phyloP scores from a whole-genome alignment of 371 early-diverging fungal species.

The Thermomucor indicae-seudaticae region DNA sequence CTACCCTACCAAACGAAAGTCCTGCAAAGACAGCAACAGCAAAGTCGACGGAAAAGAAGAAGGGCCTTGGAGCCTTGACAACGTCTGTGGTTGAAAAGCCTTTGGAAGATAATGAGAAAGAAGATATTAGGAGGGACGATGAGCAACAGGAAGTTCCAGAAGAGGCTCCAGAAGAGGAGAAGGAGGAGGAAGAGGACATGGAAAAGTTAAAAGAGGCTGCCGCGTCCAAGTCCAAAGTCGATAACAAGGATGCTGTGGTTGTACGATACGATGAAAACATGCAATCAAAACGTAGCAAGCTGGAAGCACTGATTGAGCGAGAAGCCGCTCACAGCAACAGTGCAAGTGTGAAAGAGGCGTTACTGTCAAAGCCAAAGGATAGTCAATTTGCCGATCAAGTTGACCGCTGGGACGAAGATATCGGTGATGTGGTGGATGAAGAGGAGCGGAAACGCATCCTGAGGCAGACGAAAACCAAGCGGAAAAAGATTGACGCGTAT shows the following conservation, averaged over 20 bases:
- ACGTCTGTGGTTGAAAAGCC: slow-evolving; percentile 1
- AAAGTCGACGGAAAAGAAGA: slow-evolving; percentile 9
- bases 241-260: slow-evolving; percentile 37
- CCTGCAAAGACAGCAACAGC: slow-evolving; percentile 15
- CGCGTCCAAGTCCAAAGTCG: slow-evolving; percentile 28
- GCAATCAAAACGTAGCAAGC: slow-evolving; percentile 49
- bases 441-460: slow-evolving; percentile 32
- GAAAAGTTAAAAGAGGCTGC: slow-evolving; percentile 19
- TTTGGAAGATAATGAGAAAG: slow-evolving; percentile 7
- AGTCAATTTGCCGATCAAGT: slow-evolving; percentile 42
- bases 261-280: slow-evolving; percentile 49
- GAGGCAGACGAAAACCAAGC: slow-evolving; percentile 48
- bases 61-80: slow-evolving; percentile 2
- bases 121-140: neutral
- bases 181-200: slow-evolving; percentile 26
- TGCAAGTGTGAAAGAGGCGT: slow-evolving; percentile 33
- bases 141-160: slow-evolving; percentile 4
- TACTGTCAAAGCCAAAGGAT: slow-evolving; percentile 25
- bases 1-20: slow-evolving; percentile 26
- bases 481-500: slow-evolving; percentile 56
- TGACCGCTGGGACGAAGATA: slow-evolving; percentile 43
- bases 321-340: slow-evolving; percentile 42
- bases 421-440: slow-evolving; percentile 17
- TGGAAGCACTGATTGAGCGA: slow-evolving; percentile 47
- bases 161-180: slow-evolving; percentile 13